These are phyloP conservation scores for Ammopiptanthus mongolicus DNA, from an alignment of 306 rosid genomes.

Conservation along the genomic window DNA sequence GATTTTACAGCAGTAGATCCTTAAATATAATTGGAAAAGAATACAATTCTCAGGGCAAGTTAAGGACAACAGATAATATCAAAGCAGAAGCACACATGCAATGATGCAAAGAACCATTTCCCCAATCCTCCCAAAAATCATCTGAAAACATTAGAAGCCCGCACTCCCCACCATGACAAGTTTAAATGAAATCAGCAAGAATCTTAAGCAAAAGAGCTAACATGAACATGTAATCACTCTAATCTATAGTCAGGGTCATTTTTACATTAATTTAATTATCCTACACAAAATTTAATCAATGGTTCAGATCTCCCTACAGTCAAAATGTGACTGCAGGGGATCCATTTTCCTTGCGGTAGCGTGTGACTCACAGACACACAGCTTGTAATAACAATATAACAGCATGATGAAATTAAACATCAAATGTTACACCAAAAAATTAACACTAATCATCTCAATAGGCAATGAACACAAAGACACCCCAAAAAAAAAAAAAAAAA, in stretches of 20 bases:
- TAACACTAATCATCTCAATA: background rate
- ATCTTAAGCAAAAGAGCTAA: background rate
- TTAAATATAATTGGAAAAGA: slow-evolving; percentile 17
- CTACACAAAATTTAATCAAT: too few relatives aligned
- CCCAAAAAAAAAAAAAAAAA: background rate
- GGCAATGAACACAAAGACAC: background rate
- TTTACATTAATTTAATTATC: too few relatives aligned
- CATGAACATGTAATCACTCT: too few relatives aligned
- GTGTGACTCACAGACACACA: too few relatives aligned
- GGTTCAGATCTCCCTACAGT: too few relatives aligned
- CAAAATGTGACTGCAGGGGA: too few relatives aligned
- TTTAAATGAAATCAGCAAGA: background rate
- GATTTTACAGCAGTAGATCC: slow-evolving; percentile 44
- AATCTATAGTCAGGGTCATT: too few relatives aligned
- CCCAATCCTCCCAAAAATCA: background rate
- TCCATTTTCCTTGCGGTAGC: too few relatives aligned
- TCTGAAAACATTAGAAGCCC: background rate
- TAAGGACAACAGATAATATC: background rate
- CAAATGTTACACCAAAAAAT: background rate
- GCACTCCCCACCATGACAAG: background rate
- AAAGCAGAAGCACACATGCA: background rate
- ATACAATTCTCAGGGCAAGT: background rate
- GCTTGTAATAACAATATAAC: background rate
- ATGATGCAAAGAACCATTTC: background rate
- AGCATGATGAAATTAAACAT: background rate